These are phyloP conservation scores for Pythium plurisporium DNA, from an alignment of 352 stramenopile species.

Conservation along the genomic window DNA sequence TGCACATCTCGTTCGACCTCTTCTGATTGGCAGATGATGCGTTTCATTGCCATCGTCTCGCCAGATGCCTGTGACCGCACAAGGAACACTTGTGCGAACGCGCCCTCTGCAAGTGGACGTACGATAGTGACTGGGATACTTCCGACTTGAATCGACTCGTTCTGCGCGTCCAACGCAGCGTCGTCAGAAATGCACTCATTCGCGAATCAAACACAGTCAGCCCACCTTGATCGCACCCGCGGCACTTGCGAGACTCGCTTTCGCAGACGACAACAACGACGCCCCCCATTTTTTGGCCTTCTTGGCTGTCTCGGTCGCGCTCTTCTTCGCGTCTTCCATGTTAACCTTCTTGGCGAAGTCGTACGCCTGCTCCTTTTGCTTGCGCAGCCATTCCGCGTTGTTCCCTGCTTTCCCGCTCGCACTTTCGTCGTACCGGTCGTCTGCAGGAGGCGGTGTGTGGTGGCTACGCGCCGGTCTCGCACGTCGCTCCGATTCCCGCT, in stretches of 20 bases:
- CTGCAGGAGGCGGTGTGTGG: conserved; percentile 8
- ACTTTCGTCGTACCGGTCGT: conserved; percentile 33
- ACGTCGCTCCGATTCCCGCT: neutral
- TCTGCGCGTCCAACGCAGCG: conserved; percentile 24
- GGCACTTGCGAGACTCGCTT: conserved; percentile 65
- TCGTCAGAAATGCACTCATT: neutral
- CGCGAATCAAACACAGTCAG: neutral
- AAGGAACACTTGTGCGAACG: conserved; percentile 78
- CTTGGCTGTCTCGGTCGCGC: conserved; percentile 75
- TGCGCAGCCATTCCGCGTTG: conserved; percentile 53
- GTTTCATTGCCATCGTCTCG: conserved; percentile 79
- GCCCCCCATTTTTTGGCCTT: conserved; percentile 86
- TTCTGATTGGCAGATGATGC: conserved; percentile 76
- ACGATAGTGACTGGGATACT: conserved; percentile 65
- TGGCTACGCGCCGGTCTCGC: conserved; percentile 1
- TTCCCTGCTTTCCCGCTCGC: conserved; percentile 8
- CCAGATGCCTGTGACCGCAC: conserved; percentile 61
- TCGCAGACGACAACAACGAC: conserved; percentile 75
- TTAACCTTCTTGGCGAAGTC: conserved; percentile 88
- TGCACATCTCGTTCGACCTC: conserved; percentile 74
- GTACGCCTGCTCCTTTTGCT: conserved; percentile 82
- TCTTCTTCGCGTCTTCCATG: conserved; percentile 83
- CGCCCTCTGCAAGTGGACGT: conserved; percentile 64
- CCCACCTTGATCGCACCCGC: conserved; percentile 52
- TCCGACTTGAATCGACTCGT: conserved; percentile 72